Evolutionary conservation across 2,329 filamentous ascomycete species (phyloP).

Genomic region (Aaosphaeria pasadenensis): DNA sequence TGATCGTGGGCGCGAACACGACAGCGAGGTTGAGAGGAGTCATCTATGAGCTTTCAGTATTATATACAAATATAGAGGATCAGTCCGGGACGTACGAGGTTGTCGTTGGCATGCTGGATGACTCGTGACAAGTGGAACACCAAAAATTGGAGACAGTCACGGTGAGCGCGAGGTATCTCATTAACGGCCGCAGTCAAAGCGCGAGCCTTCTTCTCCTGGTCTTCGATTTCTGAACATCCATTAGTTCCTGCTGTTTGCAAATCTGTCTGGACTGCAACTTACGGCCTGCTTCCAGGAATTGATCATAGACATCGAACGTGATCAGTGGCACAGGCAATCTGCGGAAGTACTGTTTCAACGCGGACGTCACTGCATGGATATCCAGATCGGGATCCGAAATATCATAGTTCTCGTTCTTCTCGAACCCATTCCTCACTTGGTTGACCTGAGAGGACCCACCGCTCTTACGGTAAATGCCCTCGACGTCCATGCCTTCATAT

Average conservation of each 20-base stretch:
- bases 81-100: conserved; percentile 60
- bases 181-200: conserved; percentile 72
- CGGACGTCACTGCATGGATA: conserved; percentile 93
- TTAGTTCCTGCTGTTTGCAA: too few relatives aligned
- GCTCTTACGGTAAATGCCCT: conserved; percentile 97
- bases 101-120: conserved; percentile 76
- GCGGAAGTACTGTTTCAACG: conserved; percentile 96
- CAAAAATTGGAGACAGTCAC: conserved; percentile 87
- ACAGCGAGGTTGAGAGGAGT: conserved; percentile 94
- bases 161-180: conserved; percentile 77
- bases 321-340: conserved; percentile 86
- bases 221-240: conserved; percentile 55
- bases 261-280: conserved; percentile 34
- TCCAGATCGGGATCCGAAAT: conserved; percentile 92
- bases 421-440: conserved; percentile 85
- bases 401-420: conserved; percentile 80
- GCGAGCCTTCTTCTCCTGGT: conserved; percentile 46
- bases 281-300: conserved; percentile 77
- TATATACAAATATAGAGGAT: neutral
- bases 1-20: conserved; percentile 96
- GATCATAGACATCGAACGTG: conserved; percentile 89
- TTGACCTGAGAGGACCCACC: conserved; percentile 91
- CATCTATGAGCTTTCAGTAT: conserved; percentile 59
- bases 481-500: conserved; percentile 73
- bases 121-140: conserved; percentile 91